Evolutionary conservation across 371 early-diverging fungal genomes (phyloP).

Genomic region (Mortierella polycephala): DNA sequence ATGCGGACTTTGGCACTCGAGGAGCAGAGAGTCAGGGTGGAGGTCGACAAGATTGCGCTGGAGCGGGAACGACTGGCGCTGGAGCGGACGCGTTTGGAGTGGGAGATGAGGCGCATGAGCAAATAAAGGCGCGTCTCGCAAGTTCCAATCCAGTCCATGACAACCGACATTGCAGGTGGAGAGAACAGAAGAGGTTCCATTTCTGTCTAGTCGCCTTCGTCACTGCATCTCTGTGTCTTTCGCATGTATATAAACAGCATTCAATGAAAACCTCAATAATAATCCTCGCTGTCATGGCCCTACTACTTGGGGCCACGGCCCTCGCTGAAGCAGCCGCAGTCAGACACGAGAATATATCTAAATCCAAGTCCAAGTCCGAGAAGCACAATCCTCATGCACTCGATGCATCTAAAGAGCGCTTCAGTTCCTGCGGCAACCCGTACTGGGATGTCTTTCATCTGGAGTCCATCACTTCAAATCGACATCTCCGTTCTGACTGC

Average conservation of each 20-base stretch:
- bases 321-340: constrained; percentile 11
- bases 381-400: constrained; percentile 11
- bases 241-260: neutral
- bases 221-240: neutral
- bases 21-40: constrained; percentile 33
- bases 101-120: constrained; percentile 32
- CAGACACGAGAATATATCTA: neutral
- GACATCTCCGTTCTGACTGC: constrained; percentile 25
- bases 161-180: neutral
- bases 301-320: neutral
- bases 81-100: constrained; percentile 32
- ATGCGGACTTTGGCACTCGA: constrained; percentile 32
- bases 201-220: too few relatives aligned
- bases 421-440: constrained; percentile 13
- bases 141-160: neutral
- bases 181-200: neutral
- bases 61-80: constrained; percentile 38
- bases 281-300: neutral
- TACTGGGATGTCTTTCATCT: constrained; percentile 7
- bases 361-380: neutral
- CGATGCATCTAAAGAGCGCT: constrained; percentile 16
- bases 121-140: neutral
- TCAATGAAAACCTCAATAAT: constrained; percentile 7
- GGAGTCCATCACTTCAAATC: constrained; percentile 5
- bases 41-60: constrained; percentile 42